These are phyloP conservation scores for Tylopilus balloui DNA, from an alignment of 768 basidiomycete genomes.

Conservation along the genomic window DNA sequence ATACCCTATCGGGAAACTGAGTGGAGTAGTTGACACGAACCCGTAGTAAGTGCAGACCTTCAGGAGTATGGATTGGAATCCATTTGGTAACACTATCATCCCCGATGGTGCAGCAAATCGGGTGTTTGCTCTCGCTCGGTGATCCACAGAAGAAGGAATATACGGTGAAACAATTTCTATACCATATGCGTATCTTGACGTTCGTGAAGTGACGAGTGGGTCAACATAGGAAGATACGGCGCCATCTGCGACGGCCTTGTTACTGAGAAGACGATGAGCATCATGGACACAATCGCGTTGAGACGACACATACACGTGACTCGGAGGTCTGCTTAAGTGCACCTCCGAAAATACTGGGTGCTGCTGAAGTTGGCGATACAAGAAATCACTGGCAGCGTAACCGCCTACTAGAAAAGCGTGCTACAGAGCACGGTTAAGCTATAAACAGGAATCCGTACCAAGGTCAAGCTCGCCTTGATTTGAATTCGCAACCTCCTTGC, in stretches of 20 bases:
- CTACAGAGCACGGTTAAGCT: constrained; percentile 7
- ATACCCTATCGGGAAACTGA: constrained; percentile 3
- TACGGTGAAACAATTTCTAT: constrained; percentile 27
- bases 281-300: neutral
- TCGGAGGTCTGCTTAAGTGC: constrained; percentile 44
- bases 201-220: constrained; percentile 41
- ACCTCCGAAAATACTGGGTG: constrained; percentile 34
- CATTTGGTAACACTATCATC: constrained; percentile 24
- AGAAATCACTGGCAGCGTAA: constrained; percentile 45
- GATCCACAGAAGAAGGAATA: constrained; percentile 31
- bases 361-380: constrained; percentile 39
- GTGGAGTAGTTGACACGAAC: neutral
- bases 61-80: constrained; percentile 36
- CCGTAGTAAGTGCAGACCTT: constrained; percentile 17
- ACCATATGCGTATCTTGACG: constrained; percentile 41
- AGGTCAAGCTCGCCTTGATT: constrained; percentile 17
- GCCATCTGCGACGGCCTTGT: constrained; percentile 5
- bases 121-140: constrained; percentile 28
- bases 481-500: constrained; percentile 21
- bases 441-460: neutral
- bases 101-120: constrained; percentile 27
- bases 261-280: constrained; percentile 1
- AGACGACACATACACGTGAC: constrained; percentile 39
- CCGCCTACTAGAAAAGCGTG: constrained; percentile 49
- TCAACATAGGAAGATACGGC: constrained; percentile 33